These are phyloP conservation scores for Tulasnella sp. DNA, from an alignment of 768 basidiomycete species.

Conservation along the genomic window DNA sequence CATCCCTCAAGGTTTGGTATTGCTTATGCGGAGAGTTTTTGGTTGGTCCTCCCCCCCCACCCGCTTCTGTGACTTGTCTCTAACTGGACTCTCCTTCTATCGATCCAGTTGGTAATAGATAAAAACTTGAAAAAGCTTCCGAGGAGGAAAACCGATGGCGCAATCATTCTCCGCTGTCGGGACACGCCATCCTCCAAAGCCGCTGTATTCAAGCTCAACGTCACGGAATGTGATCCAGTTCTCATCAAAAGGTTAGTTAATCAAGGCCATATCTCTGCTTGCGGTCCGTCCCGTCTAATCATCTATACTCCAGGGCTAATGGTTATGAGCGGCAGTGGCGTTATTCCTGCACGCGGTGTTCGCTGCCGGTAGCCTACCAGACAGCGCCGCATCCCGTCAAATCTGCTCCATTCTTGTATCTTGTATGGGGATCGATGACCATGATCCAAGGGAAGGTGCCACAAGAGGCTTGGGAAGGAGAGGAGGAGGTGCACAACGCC, in stretches of 20 bases:
- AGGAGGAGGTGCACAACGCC: constrained; percentile 26
- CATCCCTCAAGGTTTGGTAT: constrained; percentile 28
- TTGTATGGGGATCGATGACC: constrained; percentile 26
- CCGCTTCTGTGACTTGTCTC: not conserved
- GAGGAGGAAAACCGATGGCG: constrained; percentile 29
- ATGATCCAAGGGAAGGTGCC: constrained; percentile 28
- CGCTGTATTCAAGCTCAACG: constrained; percentile 27
- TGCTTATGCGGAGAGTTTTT: constrained; percentile 29
- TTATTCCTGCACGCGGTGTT: constrained; percentile 28
- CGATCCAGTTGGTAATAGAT: constrained; percentile 27
- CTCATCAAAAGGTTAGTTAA: constrained; percentile 24
- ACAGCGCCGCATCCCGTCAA: constrained; percentile 26
- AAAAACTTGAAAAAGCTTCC: constrained; percentile 28
- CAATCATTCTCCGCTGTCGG: constrained; percentile 24
- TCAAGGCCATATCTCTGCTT: not conserved
- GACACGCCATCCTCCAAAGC: constrained; percentile 21
- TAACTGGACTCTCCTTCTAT: not conserved
- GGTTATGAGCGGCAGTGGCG: constrained; percentile 28
- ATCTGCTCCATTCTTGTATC: constrained; percentile 27
- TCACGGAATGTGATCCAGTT: constrained; percentile 21
- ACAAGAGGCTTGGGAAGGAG: constrained; percentile 29
- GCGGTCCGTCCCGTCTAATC: not conserved
- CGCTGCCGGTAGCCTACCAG: constrained; percentile 28
- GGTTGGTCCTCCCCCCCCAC: not conserved
- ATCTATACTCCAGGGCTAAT: not conserved